Conservation (phyloP, 345 rosid species). For the Brassica incana region DNA sequence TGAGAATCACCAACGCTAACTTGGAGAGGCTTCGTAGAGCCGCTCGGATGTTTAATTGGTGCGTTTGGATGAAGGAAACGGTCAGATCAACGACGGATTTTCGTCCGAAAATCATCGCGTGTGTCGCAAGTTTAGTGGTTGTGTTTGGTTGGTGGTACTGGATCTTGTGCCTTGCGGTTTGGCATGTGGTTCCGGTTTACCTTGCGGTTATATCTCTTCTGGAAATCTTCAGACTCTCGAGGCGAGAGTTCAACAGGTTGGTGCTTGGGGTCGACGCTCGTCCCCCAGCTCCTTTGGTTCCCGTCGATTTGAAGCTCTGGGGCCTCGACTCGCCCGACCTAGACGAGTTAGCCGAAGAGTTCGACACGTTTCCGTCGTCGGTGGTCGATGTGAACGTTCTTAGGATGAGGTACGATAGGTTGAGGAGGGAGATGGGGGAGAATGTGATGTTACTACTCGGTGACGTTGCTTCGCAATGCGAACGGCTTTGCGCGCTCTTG, state of each 20-base stretch:
- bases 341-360: background rate
- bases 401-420: background rate
- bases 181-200: background rate
- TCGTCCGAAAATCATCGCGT: background rate
- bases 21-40: background rate
- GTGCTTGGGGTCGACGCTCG: background rate
- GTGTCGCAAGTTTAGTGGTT: background rate
- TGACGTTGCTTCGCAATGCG: background rate
- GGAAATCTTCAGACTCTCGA: background rate
- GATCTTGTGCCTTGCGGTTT: background rate
- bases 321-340: background rate
- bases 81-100: background rate
- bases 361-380: background rate
- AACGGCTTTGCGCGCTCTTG: background rate
- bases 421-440: background rate
- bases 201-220: background rate
- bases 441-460: background rate
- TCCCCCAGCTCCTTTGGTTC: background rate
- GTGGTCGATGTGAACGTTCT: background rate
- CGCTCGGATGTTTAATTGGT: background rate
- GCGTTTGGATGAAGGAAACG: background rate
- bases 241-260: background rate
- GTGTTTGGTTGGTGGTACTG: background rate
- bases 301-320: background rate
- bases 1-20: background rate